These are phyloP conservation scores for Apiospora malaysiana DNA, from an alignment of 2,329 filamentous ascomycete species.

Conservation along the genomic window DNA sequence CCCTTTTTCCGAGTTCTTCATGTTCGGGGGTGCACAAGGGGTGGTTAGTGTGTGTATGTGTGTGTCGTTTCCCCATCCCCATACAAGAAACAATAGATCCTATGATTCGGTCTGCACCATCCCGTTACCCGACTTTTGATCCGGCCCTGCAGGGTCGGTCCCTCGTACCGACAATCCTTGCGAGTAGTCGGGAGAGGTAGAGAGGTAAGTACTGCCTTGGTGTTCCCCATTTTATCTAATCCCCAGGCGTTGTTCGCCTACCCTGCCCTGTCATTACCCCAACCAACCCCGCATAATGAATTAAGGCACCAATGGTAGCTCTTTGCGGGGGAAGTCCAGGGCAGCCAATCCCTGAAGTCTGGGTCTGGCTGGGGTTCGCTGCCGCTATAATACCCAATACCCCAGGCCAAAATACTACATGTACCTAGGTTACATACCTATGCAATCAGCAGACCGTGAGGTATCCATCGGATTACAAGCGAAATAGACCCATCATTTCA, in stretches of 20 bases:
- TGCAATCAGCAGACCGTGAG: neutral
- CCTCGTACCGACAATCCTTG: slow-evolving; percentile 5
- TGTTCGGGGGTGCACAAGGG: neutral
- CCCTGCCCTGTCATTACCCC: neutral
- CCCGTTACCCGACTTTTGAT: neutral
- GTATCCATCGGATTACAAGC: neutral
- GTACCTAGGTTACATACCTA: too few species aligned
- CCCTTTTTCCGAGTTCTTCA: neutral
- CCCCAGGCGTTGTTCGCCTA: neutral
- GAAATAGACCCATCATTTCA: neutral
- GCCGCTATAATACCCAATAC: neutral
- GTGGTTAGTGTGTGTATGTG: neutral
- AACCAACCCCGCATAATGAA: slow-evolving; percentile 2
- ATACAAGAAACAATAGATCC: neutral
- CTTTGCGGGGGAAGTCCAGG: neutral
- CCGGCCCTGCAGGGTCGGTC: neutral
- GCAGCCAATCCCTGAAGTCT: neutral
- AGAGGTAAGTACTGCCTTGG: neutral
- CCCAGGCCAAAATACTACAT: neutral
- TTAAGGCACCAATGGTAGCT: slow-evolving; percentile 9
- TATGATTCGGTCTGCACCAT: neutral
- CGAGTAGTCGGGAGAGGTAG: too few species aligned
- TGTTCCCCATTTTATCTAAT: neutral
- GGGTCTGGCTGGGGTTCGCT: neutral
- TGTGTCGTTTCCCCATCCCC: neutral